A percentile compares a stretch with the other conserved stretches of the same genome.
phyloP scores from a whole-genome alignment of 2,329 filamentous ascomycete species.

The Orbilia oligospora region DNA sequence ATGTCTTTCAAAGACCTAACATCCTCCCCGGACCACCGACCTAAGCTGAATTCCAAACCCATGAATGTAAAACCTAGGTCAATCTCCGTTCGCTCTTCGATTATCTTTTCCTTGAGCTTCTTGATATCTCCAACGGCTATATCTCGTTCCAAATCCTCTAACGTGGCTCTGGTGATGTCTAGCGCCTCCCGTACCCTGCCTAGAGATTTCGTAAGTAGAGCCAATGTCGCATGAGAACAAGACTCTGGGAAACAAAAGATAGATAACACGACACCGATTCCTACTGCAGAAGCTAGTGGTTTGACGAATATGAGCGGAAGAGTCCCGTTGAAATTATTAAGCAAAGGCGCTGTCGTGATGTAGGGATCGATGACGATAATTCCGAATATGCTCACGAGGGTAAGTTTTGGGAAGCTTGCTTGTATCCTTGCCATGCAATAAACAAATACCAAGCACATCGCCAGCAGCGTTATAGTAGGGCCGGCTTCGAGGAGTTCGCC shows the following conservation, averaged over 20 bases:
- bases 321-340: conserved; percentile 68
- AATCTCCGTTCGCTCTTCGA: conserved; percentile 36
- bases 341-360: conserved; percentile 68
- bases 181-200: conserved; percentile 48
- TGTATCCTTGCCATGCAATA: conserved; percentile 69
- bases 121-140: conserved; percentile 51
- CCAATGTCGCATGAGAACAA: conserved; percentile 69
- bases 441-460: conserved; percentile 69
- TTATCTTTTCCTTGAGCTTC: conserved; percentile 45
- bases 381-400: conserved; percentile 69
- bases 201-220: conserved; percentile 63
- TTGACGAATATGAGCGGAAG: conserved; percentile 68
- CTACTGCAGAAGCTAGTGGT: conserved; percentile 69
- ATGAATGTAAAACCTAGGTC: conserved; percentile 49
- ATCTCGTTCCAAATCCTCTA: conserved; percentile 31
- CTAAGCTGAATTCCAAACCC: conserved; percentile 46
- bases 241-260: conserved; percentile 71
- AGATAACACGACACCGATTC: conserved; percentile 68
- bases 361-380: conserved; percentile 70
- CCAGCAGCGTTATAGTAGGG: conserved; percentile 67
- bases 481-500: conserved; percentile 71
- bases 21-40: conserved; percentile 55
- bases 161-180: conserved; percentile 37
- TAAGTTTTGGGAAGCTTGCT: conserved; percentile 69
- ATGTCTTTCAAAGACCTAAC: conserved; percentile 37